These are phyloP conservation scores for Cladosporium sp. DNA, from an alignment of 2,329 filamentous ascomycete species.

Conservation along the genomic window DNA sequence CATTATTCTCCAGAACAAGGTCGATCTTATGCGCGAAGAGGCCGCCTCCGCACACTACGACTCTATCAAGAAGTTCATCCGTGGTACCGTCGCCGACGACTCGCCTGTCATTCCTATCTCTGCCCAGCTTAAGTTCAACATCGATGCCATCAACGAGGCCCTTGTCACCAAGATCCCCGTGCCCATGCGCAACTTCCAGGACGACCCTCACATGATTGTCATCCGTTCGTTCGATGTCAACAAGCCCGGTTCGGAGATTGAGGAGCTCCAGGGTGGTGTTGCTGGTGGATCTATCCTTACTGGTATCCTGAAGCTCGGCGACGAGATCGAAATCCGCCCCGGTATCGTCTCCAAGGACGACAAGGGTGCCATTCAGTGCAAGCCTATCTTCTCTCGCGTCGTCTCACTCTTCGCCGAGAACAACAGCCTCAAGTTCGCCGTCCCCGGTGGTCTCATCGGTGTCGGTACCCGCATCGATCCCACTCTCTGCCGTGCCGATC, in stretches of 20 bases:
- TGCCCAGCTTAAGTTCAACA: slow-evolving; percentile 98
- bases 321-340: slow-evolving; percentile 98
- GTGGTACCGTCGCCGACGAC: slow-evolving; percentile 92
- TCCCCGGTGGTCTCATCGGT: slow-evolving; percentile 95
- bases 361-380: slow-evolving; percentile 89
- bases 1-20: slow-evolving; percentile 99
- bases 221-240: slow-evolving; percentile 99
- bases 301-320: slow-evolving; percentile 92
- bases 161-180: slow-evolving; percentile 94
- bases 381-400: slow-evolving; percentile 92
- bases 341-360: slow-evolving; percentile 96
- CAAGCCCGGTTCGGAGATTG: slow-evolving; percentile 98
- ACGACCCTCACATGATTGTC: slow-evolving; percentile 96
- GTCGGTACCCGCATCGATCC: slow-evolving; percentile 97
- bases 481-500: slow-evolving; percentile 96
- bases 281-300: slow-evolving; percentile 95
- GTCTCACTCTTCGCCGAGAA: slow-evolving; percentile 95
- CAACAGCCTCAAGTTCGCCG: slow-evolving; percentile 97
- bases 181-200: slow-evolving; percentile 82
- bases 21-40: slow-evolving; percentile 96
- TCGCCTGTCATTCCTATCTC: slow-evolving; percentile 95
- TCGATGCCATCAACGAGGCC: slow-evolving; percentile 94
- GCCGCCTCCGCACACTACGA: slow-evolving; percentile 90
- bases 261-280: slow-evolving; percentile 97
- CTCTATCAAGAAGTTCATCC: slow-evolving; percentile 97